Conservation (phyloP, 1,284 basidiomycete species). For the Puccinia polysora region DNA sequence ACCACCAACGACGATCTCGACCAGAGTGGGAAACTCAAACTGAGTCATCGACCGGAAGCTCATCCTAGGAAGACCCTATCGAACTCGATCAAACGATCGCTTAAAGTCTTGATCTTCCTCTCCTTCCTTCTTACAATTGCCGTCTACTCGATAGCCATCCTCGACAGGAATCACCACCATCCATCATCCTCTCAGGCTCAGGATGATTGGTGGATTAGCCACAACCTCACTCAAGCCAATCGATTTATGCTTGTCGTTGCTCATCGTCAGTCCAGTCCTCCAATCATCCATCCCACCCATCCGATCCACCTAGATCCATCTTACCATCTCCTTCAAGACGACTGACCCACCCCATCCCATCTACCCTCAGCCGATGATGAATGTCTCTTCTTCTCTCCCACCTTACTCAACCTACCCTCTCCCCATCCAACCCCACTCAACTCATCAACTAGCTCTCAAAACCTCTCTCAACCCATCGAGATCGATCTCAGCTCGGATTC, state of each 20-base stretch:
- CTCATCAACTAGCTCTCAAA: not conserved
- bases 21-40: too few relatives aligned
- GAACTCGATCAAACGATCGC: too few relatives aligned
- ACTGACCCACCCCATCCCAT: too few relatives aligned
- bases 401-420: constrained; percentile 26
- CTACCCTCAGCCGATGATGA: constrained; percentile 38
- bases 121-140: too few relatives aligned
- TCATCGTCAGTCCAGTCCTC: constrained; percentile 21
- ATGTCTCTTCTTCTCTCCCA: constrained; percentile 40
- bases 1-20: too few relatives aligned
- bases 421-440: constrained; percentile 7
- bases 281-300: not conserved
- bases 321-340: not conserved
- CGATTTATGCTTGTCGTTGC: constrained; percentile 29
- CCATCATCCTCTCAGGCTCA: too few relatives aligned
- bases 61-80: too few relatives aligned
- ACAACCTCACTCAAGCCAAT: constrained; percentile 21
- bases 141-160: too few relatives aligned
- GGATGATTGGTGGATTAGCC: constrained; percentile 38
- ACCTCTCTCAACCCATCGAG: not conserved
- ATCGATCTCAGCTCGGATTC: not conserved
- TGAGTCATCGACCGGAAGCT: too few relatives aligned
- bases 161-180: too few relatives aligned
- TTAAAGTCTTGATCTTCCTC: too few relatives aligned
- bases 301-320: not conserved